Evolutionary conservation across 106 monocot species (phyloP), one percentile per base, ranked within the genome.

Genomic region (Ottelia alismoides): DNA sequence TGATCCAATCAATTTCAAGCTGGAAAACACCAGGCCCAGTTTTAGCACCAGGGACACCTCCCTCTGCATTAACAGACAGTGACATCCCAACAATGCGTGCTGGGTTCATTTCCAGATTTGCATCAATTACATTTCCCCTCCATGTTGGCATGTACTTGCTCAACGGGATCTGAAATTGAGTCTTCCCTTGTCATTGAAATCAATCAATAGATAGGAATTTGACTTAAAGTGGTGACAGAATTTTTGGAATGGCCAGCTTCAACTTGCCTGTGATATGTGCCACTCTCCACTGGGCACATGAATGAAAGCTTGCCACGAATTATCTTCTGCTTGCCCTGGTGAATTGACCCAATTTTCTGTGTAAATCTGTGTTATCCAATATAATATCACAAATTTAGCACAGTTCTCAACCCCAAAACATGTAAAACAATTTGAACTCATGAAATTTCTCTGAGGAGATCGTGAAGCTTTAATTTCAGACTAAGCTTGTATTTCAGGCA

Each of bases 341-440:
- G 79, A 79, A 70, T 88, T 96, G 22, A 96, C 76, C 94, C 94
- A 96, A 61, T 96, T 96, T 62, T 96, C 94, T 10, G 94, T 96
- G 61, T 96, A 89, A 65, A 98, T 85, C 94, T 96, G 69, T 28
- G 74, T 29, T 43, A 46, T 30, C 1, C 19, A 55, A 27, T 44
- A 28, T 24, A 20, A 24, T n/a, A n/a, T n/a, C n/a, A n/a, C n/a
- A n/a, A n/a, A n/a, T n/a, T n/a, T n/a, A n/a, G n/a, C n/a, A n/a
- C n/a, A n/a, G n/a, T n/a, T n/a, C n/a, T n/a, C n/a, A n/a, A n/a
- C n/a, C n/a, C n/a, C n/a, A n/a, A n/a, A n/a, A n/a, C n/a, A n/a
- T n/a, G n/a, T n/a, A n/a, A n/a, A n/a, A n/a, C n/a, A n/a, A n/a
- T n/a, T n/a, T n/a, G n/a, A n/a, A n/a, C n/a, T n/a, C n/a, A n/a